Evolutionary conservation across 768 basidiomycete species (phyloP), one percentile per base, ranked within the genome.

Genomic region (Pleurotus cornucopiae): DNA sequence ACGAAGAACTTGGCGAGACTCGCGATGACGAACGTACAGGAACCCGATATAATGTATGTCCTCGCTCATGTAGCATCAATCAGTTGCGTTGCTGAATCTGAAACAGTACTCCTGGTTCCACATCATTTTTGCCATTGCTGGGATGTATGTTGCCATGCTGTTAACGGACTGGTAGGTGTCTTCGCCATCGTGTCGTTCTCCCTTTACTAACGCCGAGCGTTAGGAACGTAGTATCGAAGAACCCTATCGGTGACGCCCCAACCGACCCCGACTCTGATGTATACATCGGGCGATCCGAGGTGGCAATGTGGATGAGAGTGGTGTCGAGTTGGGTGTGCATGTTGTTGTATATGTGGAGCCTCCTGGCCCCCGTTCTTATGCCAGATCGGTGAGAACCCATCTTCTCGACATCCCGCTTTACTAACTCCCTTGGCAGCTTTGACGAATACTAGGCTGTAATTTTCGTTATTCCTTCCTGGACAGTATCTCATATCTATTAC

Each of bases 241-340:
- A 73, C 46, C 81, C 74, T 25, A 70, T 78, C 12, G 69, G 68
- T 39, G 76, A 53, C 21, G 60, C 75, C 6, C 69, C 76, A 44
- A 67, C 66, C 0, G 78, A 84, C 58, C 79, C 83, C n/a, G 77
- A 83, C 54, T 74, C 81, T 43, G 84, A 89, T 59, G 87, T 98
- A 39, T 91, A 93, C 69, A 98, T 98, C 47, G 97, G 97, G 14
- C 85, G 94, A 38, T 95, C 93, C 4, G 91, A 94, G 67, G 88
- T 90, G 6, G 94, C 97, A 2, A 98, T 99, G 96, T 99, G 97
- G 97, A 98, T 98, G 92, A 79, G 97, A 3, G 83, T 98, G 30
- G 90, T 98, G 46, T 94, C 92, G 26, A 91, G 91, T 60, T 99
- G 96, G 96, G 80, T 96, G 21, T 98, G 93, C 69, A 87, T 93